Evolutionary conservation across 108 stramenopile genomes (phyloP), one percentile per base, ranked within the genome.

Genomic region (Skeletonema grethae): DNA sequence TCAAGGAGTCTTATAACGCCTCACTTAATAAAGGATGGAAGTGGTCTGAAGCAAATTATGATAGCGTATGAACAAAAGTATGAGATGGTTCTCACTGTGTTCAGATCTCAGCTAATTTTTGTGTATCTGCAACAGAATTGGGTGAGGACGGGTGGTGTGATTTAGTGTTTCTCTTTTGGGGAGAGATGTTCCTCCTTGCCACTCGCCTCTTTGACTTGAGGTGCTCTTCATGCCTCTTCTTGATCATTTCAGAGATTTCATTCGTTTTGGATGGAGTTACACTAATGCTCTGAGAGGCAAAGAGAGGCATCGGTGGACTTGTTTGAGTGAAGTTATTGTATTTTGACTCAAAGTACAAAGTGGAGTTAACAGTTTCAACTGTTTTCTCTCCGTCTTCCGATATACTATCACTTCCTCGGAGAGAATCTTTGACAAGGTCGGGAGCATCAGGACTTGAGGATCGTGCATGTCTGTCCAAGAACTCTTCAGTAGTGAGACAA

Each of bases 271-370:
- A 11, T 30, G 41, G 41, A 43, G 68, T 57, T n/a, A 69, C 68
- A 1, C 36, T 41, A 25, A 69, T 41, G 55, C 56, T 57, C 20
- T 69, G 57, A 35, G 28, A 55, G 12, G 43, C 29, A 31, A 69
- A 69, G 15, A 69, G 38, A 8, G 57, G 43, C 56, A 69, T 41
- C 6, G 68, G 68, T 13, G 68, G 68, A 45, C 13, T 45, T 8
- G 56, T 69, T 58, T 69, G 57, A 16, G 58, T 28, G 39, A 69
- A 12, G 43, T 69, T 55, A 31, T 57, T 59, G 39, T 45, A 69
- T 57, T 69, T 69, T 60, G 57, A 41, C 28, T 69, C 68, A 18
- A 69, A 69, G 57, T 69, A 69, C 12, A 58, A 60, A 13, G 68
- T 58, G 39, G 68, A 69, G 30, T 57, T 59, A 15, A 69, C 59